Evolutionary conservation across 2,329 filamentous ascomycete genomes (phyloP).

Genomic region (Pyrenophora seminiperda): DNA sequence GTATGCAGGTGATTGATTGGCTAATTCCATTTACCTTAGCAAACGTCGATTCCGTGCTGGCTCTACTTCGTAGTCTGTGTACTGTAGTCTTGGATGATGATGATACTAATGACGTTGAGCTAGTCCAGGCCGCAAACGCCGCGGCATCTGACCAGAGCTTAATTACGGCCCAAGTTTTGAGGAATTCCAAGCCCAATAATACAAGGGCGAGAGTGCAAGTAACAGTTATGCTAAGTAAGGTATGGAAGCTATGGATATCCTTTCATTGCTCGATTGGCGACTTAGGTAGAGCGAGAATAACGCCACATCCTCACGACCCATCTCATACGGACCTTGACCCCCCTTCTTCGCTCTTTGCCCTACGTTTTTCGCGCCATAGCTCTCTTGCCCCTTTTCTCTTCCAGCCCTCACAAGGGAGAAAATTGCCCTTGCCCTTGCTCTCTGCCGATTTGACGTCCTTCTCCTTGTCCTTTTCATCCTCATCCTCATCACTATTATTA

Average conservation of each 20-base stretch:
- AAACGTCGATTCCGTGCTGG: background rate
- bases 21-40: background rate
- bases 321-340: too few species aligned
- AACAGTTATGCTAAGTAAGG: background rate
- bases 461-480: background rate
- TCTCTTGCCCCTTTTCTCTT: slow-evolving; percentile 2
- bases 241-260: too few species aligned
- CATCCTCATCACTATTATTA: slow-evolving; percentile 6
- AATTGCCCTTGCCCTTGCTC: background rate
- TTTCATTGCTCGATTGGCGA: background rate
- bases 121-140: slow-evolving; percentile 13
- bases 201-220: too few species aligned
- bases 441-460: background rate
- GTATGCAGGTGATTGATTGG: slow-evolving; percentile 5
- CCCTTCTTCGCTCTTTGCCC: slow-evolving; percentile 7
- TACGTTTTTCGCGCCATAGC: slow-evolving; percentile 4
- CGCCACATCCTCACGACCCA: too few species aligned
- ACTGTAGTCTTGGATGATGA: background rate
- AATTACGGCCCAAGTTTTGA: too few species aligned
- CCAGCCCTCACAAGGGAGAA: background rate
- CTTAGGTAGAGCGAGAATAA: background rate
- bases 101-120: background rate
- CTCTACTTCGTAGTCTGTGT: background rate
- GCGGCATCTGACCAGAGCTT: slow-evolving; percentile 13
- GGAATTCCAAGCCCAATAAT: too few species aligned